A percentile compares a stretch with the other conserved stretches of the same genome.
Evolutionary conservation across 1,284 basidiomycete species (phyloP).

Genomic region (Cutaneotrichosporon cavernicola): DNA sequence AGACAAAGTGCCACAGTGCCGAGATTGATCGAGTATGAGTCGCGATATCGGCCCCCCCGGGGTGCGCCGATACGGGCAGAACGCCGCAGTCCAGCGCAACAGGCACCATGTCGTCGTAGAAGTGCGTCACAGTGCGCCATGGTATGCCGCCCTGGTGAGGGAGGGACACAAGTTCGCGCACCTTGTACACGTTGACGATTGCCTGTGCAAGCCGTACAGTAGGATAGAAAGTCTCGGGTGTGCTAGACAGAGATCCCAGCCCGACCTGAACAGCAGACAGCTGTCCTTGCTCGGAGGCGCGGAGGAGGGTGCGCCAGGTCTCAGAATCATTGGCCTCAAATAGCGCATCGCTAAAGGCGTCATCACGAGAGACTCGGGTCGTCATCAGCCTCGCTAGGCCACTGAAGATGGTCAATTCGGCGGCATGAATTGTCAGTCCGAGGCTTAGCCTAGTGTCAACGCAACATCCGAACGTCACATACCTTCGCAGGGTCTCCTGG

Average conservation of each 20-base stretch:
- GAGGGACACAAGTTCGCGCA: slow-evolving; percentile 5
- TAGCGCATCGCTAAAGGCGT: slow-evolving; percentile 18
- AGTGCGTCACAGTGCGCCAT: neutral
- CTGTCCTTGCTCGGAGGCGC: neutral
- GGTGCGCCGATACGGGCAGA: neutral
- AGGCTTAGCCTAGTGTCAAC: slow-evolving; percentile 11
- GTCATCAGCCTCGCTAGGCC: slow-evolving; percentile 11
- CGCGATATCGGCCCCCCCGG: neutral
- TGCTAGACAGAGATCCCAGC: neutral
- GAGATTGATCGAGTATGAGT: slow-evolving; percentile 4
- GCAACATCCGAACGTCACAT: neutral
- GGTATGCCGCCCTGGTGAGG: neutral
- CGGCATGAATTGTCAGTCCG: slow-evolving; percentile 20
- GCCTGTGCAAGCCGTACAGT: slow-evolving; percentile 13
- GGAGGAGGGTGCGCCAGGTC: slow-evolving; percentile 14
- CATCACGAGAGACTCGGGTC: neutral
- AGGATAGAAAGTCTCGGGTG: slow-evolving; percentile 12
- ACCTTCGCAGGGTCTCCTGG: slow-evolving; percentile 18
- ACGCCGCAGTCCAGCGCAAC: neutral
- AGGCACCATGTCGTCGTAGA: slow-evolving; percentile 8
- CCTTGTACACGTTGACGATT: slow-evolving; percentile 14
- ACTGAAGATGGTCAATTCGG: slow-evolving; percentile 16
- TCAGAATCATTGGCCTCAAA: slow-evolving; percentile 21
- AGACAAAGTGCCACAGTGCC: slow-evolving; percentile 17
- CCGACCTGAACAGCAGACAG: too few species aligned